Base-by-base conservation (phyloP, 768 basidiomycete species). In the Filobasidium floriforme region DNA sequence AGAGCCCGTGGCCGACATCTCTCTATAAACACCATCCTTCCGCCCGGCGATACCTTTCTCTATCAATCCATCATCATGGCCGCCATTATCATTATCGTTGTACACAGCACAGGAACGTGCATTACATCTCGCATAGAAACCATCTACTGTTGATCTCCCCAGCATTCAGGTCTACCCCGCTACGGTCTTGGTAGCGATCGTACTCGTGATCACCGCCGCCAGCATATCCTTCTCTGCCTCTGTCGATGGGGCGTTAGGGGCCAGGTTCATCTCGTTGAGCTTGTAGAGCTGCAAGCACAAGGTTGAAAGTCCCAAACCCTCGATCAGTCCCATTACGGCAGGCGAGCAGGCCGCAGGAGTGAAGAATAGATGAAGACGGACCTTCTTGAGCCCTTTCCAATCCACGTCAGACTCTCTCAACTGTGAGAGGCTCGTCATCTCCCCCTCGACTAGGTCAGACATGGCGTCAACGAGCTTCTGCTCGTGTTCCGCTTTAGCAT, bases 121-220 rank as follows among this genome's bases (percentile, higher is more conserved):
- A 18, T 4, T 2, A 49, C 43, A 10, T 44, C 43, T 44, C 10
- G 22, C 22, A 49, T 49, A 15, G 3, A 49, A 22, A 49, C 15
- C 46, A 37, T 37, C 32, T 9, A 37, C n/a, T n/a, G 9, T 9
- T 9, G 9, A 9, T 37, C 32, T 37, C 32, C 32, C 32, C 4
- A 37, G 32, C 32, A 3, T 3, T 37, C 32, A 9, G 32, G 32
- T 37, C 46, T 65, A 59, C 54, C 65, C 73, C 32, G 78, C 78
- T 41, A 91, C 88, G 59, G 81, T 85, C 79, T 92, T 92, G 84
- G 87, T 87, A 55, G 90, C 90, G 6, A 90, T 88, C 10, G 85
- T 82, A 68, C 88, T 90, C n/a, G 84, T 80, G 7, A 89, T 88
- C 40, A 92, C 84, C 65, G 85, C 83, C 71, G 89, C 84, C 12